A percentile compares a stretch with the other conserved stretches of the same genome.
Evolutionary conservation across 2,329 filamentous ascomycete species (phyloP).

Genomic region (Epichloe gansuensis): DNA sequence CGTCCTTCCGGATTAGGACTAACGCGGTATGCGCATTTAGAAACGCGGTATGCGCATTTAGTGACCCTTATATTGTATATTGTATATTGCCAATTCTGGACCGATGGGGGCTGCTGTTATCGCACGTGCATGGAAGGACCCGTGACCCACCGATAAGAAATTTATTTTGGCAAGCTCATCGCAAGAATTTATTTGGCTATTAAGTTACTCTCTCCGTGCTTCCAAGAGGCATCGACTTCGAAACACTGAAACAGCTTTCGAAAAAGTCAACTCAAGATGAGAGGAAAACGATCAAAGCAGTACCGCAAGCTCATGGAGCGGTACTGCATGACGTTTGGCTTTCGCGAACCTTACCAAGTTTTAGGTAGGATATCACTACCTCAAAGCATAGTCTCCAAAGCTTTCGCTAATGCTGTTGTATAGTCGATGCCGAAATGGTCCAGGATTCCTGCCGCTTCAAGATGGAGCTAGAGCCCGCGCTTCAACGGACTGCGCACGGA

Average conservation of each 20-base stretch:
- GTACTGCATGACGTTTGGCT: conserved; percentile 76
- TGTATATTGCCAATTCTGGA: background rate
- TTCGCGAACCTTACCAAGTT: conserved; percentile 89
- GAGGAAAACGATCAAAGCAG: conserved; percentile 40
- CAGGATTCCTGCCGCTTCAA: conserved; percentile 71
- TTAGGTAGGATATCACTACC: conserved; percentile 37
- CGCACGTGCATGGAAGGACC: conserved; percentile 18
- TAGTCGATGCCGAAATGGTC: conserved; percentile 75
- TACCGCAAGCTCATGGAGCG: conserved; percentile 82
- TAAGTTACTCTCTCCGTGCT: background rate
- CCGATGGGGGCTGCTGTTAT: conserved; percentile 14
- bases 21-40: too few relatives aligned
- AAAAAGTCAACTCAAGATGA: conserved; percentile 22
- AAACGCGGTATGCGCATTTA: too few relatives aligned
- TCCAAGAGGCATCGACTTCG: background rate
- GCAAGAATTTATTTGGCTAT: background rate
- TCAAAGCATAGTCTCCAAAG: background rate
- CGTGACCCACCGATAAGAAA: conserved; percentile 22
- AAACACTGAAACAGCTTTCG: background rate
- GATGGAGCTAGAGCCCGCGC: conserved; percentile 68
- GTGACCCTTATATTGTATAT: too few relatives aligned
- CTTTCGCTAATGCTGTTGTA: conserved; percentile 5
- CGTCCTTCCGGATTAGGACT: too few relatives aligned
- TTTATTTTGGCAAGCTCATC: conserved; percentile 19
- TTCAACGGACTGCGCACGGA: conserved; percentile 76